phyloP scores from a whole-genome alignment of 2,329 filamentous ascomycete genomes.

The Cladobotryum protrusum region DNA sequence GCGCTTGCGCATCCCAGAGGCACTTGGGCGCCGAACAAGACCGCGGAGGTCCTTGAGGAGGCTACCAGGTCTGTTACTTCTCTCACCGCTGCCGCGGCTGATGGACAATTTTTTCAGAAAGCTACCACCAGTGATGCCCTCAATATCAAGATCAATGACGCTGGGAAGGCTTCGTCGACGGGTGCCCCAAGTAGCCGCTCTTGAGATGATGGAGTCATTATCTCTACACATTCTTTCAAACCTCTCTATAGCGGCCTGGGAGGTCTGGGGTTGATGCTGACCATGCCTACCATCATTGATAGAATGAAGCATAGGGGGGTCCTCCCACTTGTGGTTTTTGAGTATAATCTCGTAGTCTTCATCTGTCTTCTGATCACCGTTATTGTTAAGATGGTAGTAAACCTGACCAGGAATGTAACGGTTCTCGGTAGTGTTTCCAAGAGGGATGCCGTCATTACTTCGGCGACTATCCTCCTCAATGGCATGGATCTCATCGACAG shows the following conservation, averaged over 20 bases:
- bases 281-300: conserved; percentile 32
- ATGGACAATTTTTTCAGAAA: conserved; percentile 58
- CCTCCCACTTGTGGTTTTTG: conserved; percentile 42
- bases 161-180: conserved; percentile 59
- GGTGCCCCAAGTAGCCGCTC: conserved; percentile 65
- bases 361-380: conserved; percentile 37
- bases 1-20: conserved; percentile 39
- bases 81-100: conserved; percentile 35
- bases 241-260: conserved; percentile 47
- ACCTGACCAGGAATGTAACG: conserved; percentile 41
- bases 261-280: conserved; percentile 42
- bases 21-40: conserved; percentile 46
- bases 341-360: conserved; percentile 46
- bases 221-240: conserved; percentile 49
- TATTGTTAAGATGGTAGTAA: conserved; percentile 43
- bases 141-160: conserved; percentile 45
- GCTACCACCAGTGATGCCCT: conserved; percentile 53
- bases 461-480: conserved; percentile 20
- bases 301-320: conserved; percentile 40
- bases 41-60: conserved; percentile 44
- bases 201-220: conserved; percentile 53
- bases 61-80: conserved; percentile 40
- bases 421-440: conserved; percentile 46
- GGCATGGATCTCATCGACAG: conserved; percentile 18
- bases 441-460: conserved; percentile 37